These are phyloP conservation scores for Colletotrichum sp. DNA, from an alignment of 2,329 filamentous ascomycete species.

Conservation along the genomic window DNA sequence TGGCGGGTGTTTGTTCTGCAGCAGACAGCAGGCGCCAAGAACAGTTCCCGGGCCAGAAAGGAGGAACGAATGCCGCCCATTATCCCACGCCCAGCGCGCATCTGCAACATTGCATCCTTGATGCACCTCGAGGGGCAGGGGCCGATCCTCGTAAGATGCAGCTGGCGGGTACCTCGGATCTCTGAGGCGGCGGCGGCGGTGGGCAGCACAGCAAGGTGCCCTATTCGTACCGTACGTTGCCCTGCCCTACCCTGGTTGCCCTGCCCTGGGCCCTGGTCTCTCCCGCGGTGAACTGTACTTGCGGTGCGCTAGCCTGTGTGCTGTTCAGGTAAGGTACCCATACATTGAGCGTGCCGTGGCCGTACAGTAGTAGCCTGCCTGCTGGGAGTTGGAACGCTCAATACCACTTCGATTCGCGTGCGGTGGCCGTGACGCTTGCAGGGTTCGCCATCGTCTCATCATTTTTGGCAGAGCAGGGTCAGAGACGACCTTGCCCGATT, in stretches of 20 bases:
- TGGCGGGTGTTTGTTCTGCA: slow-evolving; percentile 12
- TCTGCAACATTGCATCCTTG: slow-evolving; percentile 2
- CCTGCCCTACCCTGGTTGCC: background rate
- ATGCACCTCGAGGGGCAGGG: slow-evolving; percentile 7
- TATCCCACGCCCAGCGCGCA: slow-evolving; percentile 6
- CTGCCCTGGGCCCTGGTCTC: background rate
- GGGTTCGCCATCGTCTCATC: slow-evolving; percentile 14
- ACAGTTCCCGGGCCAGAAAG: slow-evolving; percentile 8
- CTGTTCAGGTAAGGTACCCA: background rate
- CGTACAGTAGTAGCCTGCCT: background rate
- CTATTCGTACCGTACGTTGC: background rate
- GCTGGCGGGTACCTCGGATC: slow-evolving; percentile 20
- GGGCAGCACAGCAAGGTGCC: slow-evolving; percentile 5
- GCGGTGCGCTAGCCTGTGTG: background rate
- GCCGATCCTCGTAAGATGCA: slow-evolving; percentile 11
- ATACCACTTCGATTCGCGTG: slow-evolving; percentile 10
- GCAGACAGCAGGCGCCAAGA: slow-evolving; percentile 15
- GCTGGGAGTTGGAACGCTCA: background rate
- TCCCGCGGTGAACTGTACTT: background rate
- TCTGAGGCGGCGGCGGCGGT: slow-evolving; percentile 7
- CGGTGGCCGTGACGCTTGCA: slow-evolving; percentile 15
- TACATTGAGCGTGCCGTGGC: slow-evolving; percentile 1
- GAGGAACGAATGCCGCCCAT: slow-evolving; percentile 11
- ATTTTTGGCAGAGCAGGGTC: slow-evolving; percentile 1
- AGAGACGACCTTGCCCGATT: background rate